Percentiles rank a stretch among this genome's conserved stretches.
Conservation (phyloP, 192 early-diverging fungal genomes). For the Powellomyces hirtus region DNA sequence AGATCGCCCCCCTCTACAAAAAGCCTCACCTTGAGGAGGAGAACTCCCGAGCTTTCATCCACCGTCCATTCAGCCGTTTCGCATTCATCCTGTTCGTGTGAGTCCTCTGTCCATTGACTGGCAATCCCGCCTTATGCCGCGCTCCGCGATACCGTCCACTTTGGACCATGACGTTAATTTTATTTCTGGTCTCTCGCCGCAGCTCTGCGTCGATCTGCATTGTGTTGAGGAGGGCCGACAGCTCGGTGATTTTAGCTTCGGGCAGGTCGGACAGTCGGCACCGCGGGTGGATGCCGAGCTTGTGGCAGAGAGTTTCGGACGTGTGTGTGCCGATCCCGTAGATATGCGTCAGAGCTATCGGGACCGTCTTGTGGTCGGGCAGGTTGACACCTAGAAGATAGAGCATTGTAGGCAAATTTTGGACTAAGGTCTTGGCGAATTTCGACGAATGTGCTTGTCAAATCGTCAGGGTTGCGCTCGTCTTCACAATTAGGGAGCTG, state of each 20-base stretch:
- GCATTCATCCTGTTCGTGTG: conserved; percentile 85
- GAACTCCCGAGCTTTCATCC: conserved; percentile 30
- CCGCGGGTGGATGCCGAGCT: conserved; percentile 78
- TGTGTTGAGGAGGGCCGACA: conserved; percentile 78
- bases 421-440: no score
- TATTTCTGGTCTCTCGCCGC: conserved; percentile 66
- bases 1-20: no score
- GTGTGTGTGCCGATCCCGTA: conserved; percentile 87
- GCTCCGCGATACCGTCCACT: conserved; percentile 67
- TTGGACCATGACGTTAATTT: conserved; percentile 69
- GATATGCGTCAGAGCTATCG: conserved; percentile 80
- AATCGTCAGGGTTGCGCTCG: no score
- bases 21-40: neutral
- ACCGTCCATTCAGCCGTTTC: conserved; percentile 69
- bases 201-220: conserved; percentile 79
- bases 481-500: no score
- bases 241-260: conserved; percentile 82
- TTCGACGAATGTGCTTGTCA: no score
- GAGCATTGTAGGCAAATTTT: no score
- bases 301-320: conserved; percentile 67
- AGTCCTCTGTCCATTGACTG: conserved; percentile 87
- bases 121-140: conserved; percentile 81
- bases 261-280: conserved; percentile 85
- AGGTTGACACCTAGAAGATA: conserved; percentile 93
- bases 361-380: conserved; percentile 84